A percentile compares a stretch with the other conserved stretches of the same genome.
These are phyloP conservation scores for Beauveria varroae DNA, from an alignment of 2,329 filamentous ascomycete genomes.

Conservation along the genomic window DNA sequence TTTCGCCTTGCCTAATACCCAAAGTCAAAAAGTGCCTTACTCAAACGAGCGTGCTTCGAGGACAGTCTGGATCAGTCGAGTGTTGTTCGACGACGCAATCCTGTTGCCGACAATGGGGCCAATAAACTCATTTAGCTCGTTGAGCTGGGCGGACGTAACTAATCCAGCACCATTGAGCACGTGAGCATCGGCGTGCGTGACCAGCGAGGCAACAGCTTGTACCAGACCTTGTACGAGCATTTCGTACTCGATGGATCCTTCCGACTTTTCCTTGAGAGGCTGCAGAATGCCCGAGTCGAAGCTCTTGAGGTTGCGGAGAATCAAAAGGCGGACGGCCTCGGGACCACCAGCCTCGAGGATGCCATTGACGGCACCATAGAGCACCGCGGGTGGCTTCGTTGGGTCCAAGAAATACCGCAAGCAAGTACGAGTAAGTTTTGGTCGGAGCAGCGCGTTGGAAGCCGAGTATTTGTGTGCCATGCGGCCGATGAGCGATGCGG, in stretches of 20 bases:
- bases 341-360: conserved; percentile 67
- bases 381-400: conserved; percentile 70
- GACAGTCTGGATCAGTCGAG: conserved; percentile 41
- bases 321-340: conserved; percentile 49
- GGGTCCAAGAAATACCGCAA: conserved; percentile 89
- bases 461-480: conserved; percentile 76
- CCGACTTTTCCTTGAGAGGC: conserved; percentile 44
- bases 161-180: conserved; percentile 30
- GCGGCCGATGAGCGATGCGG: conserved; percentile 71
- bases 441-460: conserved; percentile 73
- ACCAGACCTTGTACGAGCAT: conserved; percentile 50
- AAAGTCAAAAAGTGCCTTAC: conserved; percentile 20
- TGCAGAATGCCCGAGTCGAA: conserved; percentile 47
- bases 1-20: neutral
- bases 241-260: conserved; percentile 44
- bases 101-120: conserved; percentile 46
- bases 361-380: conserved; percentile 83
- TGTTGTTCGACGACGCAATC: conserved; percentile 38
- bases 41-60: conserved; percentile 49
- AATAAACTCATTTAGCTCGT: conserved; percentile 46
- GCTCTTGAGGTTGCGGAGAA: conserved; percentile 47
- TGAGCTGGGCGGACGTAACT: conserved; percentile 28
- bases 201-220: conserved; percentile 42
- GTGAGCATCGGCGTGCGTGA: conserved; percentile 27
- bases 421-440: conserved; percentile 86